Percentiles rank a stretch among this genome's conserved stretches.
phyloP scores from a whole-genome alignment of 2,329 filamentous ascomycete genomes.

The Cercospora sp. region DNA sequence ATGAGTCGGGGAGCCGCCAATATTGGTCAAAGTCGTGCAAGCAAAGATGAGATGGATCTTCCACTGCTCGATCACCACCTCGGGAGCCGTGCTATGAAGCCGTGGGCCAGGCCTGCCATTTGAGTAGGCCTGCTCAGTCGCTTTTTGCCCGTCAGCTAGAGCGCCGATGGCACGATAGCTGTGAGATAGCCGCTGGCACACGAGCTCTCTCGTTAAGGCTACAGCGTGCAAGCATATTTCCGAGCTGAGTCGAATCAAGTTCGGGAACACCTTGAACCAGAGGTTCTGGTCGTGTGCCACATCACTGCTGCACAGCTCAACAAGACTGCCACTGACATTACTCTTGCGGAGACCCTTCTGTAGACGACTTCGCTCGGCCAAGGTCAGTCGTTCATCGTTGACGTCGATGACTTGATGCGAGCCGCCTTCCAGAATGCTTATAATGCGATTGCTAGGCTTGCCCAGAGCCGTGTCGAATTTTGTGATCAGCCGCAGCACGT shows the following conservation, averaged over 20 bases:
- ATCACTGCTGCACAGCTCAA: slow-evolving; percentile 94
- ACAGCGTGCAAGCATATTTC: slow-evolving; percentile 90
- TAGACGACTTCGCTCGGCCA: slow-evolving; percentile 87
- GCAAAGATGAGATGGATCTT: slow-evolving; percentile 96
- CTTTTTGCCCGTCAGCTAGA: slow-evolving; percentile 67
- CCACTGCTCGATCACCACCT: slow-evolving; percentile 94
- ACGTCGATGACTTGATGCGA: slow-evolving; percentile 86
- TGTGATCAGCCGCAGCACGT: slow-evolving; percentile 83
- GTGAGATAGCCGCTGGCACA: slow-evolving; percentile 87
- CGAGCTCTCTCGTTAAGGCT: slow-evolving; percentile 83
- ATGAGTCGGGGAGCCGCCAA: slow-evolving; percentile 61
- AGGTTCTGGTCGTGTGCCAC: slow-evolving; percentile 90
- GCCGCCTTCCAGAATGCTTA: slow-evolving; percentile 88
- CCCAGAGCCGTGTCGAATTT: slow-evolving; percentile 90
- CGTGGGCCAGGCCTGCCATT: slow-evolving; percentile 41
- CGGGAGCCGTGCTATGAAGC: slow-evolving; percentile 67
- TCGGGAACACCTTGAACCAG: slow-evolving; percentile 98
- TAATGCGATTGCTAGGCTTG: slow-evolving; percentile 74
- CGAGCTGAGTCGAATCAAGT: slow-evolving; percentile 85
- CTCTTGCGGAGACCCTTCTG: slow-evolving; percentile 86
- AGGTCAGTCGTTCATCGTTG: slow-evolving; percentile 85
- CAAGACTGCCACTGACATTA: slow-evolving; percentile 79
- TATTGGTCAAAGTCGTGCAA: slow-evolving; percentile 86
- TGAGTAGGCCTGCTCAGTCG: slow-evolving; percentile 58
- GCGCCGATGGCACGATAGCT: slow-evolving; percentile 84